Conservation (phyloP, 352 stramenopile genomes). For the Phytophthora capsici region DNA sequence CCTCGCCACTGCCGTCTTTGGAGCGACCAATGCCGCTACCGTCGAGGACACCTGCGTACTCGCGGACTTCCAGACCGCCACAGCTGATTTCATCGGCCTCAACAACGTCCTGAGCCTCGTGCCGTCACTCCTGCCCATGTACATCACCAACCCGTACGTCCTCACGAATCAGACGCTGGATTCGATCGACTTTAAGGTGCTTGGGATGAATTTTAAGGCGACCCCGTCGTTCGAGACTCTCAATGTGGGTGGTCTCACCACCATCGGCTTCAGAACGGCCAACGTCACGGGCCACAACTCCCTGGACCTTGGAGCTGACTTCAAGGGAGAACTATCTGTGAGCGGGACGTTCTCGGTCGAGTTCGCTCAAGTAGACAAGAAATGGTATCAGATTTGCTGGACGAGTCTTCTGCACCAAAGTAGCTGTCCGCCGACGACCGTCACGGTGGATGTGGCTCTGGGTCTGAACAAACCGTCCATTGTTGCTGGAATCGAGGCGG, state of each 20-base stretch:
- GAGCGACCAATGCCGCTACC: conserved; percentile 23
- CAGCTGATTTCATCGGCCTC: conserved; percentile 31
- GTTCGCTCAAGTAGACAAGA: conserved; percentile 58
- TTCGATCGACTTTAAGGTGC: conserved; percentile 38
- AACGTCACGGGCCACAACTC: conserved; percentile 49
- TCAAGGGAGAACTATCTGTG: conserved; percentile 42
- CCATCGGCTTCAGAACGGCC: conserved; percentile 38
- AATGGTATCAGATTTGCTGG: conserved; percentile 71
- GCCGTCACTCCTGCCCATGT: conserved; percentile 34
- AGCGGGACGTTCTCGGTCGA: conserved; percentile 50
- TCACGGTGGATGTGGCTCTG: conserved; percentile 46
- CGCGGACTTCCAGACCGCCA: conserved; percentile 28
- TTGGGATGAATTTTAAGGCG: conserved; percentile 36
- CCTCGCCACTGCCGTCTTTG: conserved; percentile 21
- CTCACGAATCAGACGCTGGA: conserved; percentile 37
- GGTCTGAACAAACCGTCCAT: conserved; percentile 44
- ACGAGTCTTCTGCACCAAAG: conserved; percentile 50
- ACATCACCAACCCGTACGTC: conserved; percentile 38
- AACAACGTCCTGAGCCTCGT: conserved; percentile 40
- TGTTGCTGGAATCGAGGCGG: conserved; percentile 30
- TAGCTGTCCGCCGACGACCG: conserved; percentile 36
- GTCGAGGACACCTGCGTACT: conserved; percentile 33
- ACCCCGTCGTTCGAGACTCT: conserved; percentile 41
- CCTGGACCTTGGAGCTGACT: conserved; percentile 47
- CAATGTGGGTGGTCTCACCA: conserved; percentile 38